Evolutionary conservation across 2,329 filamentous ascomycete genomes (phyloP), one percentile per base, ranked within the genome.

Genomic region (Aureobasidium sp.): DNA sequence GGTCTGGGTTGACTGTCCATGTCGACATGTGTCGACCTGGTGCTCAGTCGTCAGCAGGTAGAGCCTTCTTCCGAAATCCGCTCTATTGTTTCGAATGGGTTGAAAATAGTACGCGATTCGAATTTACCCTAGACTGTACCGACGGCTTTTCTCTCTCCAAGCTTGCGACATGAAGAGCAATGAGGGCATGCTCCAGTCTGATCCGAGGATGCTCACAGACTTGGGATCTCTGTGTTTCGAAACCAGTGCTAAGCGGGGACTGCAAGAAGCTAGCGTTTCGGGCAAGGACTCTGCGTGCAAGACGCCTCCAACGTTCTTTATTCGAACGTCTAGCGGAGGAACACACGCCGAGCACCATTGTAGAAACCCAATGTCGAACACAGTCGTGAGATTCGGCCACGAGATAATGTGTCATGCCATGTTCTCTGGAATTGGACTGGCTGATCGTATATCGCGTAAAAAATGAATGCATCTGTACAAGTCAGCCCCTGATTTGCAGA

Each of bases 301-400:
- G n/a, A 57, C 53, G 53, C 53, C 53, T 45, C 27, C 40, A 57
- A 57, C 53, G 40, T 35, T 46, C 42, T 43, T 40, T 38, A n/a
- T n/a, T 19, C 17, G 27, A 57, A 57, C 53, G 53, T 43, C 19
- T 27, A 57, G 23, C 53, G 53, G 21, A 45, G 53, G n/a, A 45
- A 57, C 27, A 13, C 25, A 17, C 10, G 21, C 25, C 27, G 10
- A 40, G 17, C 42, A 19, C 8, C 15, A 17, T 2, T 4, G 19
- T n/a, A 38, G 17, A n/a, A 11, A 17, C 10, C 13, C 9, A 21
- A 4, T 15, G 21, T 13, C 40, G 19, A 42, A 23, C 40, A 11
- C 4, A 25, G 10, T 15, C 21, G 31, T 25, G 15, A 21, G 6
- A 27, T 13, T 29, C 17, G 7, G 15, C 23, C 25, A 46, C n/a